Percentiles rank a stretch among this genome's conserved stretches.
Evolutionary conservation across 78 protist genomes (phyloP).

Genomic region (Blattamonas nauphoetae): DNA sequence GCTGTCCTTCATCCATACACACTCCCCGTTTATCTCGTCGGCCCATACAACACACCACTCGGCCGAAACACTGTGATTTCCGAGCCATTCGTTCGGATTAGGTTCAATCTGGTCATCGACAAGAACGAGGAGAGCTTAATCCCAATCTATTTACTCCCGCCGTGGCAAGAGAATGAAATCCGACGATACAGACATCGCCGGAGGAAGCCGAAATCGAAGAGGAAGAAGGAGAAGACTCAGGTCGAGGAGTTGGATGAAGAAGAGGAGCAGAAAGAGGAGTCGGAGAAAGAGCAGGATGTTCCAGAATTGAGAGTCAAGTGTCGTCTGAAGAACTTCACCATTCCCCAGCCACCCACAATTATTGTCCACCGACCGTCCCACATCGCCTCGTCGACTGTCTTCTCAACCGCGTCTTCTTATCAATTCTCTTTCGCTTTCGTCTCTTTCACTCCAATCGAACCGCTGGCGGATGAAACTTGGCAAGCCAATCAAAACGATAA

Average conservation of each 20-base stretch:
- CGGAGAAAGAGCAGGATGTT: not conserved
- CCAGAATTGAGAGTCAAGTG: too few species aligned
- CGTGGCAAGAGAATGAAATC: not conserved
- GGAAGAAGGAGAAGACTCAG: not conserved
- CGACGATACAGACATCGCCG: too few species aligned
- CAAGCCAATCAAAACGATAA: too few species aligned
- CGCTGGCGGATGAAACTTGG: too few species aligned
- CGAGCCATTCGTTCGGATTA: not conserved
- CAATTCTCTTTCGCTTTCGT: too few species aligned
- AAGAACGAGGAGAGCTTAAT: not conserved
- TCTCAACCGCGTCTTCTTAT: too few species aligned
- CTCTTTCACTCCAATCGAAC: too few species aligned
- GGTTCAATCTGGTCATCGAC: not conserved
- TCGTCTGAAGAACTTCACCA: too few species aligned
- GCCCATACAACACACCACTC: not conserved
- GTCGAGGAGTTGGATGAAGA: not conserved
- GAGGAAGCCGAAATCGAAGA: not conserved
- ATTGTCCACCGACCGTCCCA: too few species aligned
- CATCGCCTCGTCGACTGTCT: too few species aligned
- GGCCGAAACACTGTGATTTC: not conserved
- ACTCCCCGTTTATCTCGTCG: not conserved
- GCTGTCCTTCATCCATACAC: not conserved
- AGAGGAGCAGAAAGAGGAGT: not conserved
- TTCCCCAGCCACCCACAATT: too few species aligned
- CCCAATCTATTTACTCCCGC: not conserved